Percentiles rank a stretch among this genome's conserved stretches.
Conservation (phyloP, 306 rosid species). For the cucumber (Cucumis sativus) region DNA sequence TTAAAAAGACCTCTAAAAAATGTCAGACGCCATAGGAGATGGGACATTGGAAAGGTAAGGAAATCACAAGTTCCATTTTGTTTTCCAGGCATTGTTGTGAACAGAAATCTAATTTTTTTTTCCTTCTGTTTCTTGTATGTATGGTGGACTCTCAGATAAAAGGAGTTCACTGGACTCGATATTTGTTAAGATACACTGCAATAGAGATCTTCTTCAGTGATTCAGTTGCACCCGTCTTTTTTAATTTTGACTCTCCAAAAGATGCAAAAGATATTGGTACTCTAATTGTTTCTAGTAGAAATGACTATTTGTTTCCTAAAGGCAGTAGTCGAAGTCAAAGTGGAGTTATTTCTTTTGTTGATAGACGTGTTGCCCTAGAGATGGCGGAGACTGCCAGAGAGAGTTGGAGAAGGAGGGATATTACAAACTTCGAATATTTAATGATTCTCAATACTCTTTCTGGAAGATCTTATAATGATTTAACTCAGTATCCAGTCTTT, state of each 20-base stretch:
- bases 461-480: conserved; percentile 91
- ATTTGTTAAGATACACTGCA: conserved; percentile 88
- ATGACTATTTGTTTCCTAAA: conserved; percentile 70
- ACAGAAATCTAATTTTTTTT: neutral
- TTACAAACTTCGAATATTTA: conserved; percentile 86
- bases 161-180: conserved; percentile 88
- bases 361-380: conserved; percentile 72
- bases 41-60: conserved; percentile 81
- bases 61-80: conserved; percentile 5
- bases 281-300: conserved; percentile 72
- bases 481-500: conserved; percentile 93
- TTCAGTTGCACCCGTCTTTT: conserved; percentile 82
- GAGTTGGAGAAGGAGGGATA: conserved; percentile 93
- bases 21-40: conserved; percentile 85
- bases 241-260: conserved; percentile 70
- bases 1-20: conserved; percentile 42
- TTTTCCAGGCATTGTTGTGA: neutral
- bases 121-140: conserved; percentile 9
- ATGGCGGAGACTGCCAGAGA: conserved; percentile 88
- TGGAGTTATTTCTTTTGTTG: conserved; percentile 77
- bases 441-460: conserved; percentile 90
- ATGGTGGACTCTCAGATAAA: conserved; percentile 43
- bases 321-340: conserved; percentile 72
- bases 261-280: conserved; percentile 87
- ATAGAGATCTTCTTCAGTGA: conserved; percentile 81